Evolutionary conservation across 2,329 filamentous ascomycete genomes (phyloP), one percentile per base, ranked within the genome.

Genomic region (Colletotrichum sp.): DNA sequence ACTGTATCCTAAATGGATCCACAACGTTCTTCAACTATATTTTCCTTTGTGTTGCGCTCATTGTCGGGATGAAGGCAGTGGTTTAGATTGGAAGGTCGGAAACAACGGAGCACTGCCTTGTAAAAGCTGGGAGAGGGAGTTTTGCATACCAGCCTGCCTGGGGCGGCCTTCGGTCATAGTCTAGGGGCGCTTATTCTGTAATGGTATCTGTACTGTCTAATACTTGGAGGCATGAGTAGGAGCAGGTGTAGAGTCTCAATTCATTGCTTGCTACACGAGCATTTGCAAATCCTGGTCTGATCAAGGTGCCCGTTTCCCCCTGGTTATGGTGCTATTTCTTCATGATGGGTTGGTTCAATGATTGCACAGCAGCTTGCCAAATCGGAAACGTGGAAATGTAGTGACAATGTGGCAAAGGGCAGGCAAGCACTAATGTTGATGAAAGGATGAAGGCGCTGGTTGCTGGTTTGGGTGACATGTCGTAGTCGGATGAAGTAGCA

Each of bases 21-120:
- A 21, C 24, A 33, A 57, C 16, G 13, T 36, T 9, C 21, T 33
- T 15, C 62, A 34, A 16, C 11, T 43, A 29, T 58, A 51, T 16
- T 73, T 63, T 71, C 68, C n/a, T 73, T 73, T 72, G 68, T 71
- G 27, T 51, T 33, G 62, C 57, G 15, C 9, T 72, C 21, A 27
- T 43, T 34, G 33, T 58, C 24, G 57, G 34, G 15, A n/a, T 27
- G 38, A 54, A 13, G 62, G 57, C 62, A 67, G 72, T 73, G 68
- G 54, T 34, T 66, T 33, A 71, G 47, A 71, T 67, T 73, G 68
- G 34, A 43, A 67, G 18, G 38, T 21, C 29, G 62, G 16, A 70
- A 47, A n/a, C 62, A 70, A 36, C 54, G 66, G 27, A 73, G 43
- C 55, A 57, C 62, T 71, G 57, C 47, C 38, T 71, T 34, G 43